Percentiles rank a stretch among this genome's conserved stretches.
Evolutionary conservation across 768 basidiomycete genomes (phyloP).

Genomic region (Pholiota conissans): DNA sequence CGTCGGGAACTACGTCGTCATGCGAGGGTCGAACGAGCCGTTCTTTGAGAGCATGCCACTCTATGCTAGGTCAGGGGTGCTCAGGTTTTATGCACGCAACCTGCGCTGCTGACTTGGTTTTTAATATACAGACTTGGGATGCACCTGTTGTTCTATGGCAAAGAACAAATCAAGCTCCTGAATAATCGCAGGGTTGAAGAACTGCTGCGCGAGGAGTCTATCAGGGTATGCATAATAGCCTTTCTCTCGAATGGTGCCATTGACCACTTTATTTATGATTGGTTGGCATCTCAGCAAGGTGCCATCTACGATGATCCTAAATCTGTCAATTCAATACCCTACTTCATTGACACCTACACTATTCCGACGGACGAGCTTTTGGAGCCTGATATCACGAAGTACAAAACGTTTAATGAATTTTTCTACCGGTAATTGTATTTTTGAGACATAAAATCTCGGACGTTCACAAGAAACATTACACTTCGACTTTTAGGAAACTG

Average conservation of each 20-base stretch:
- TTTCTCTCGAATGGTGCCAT: not conserved
- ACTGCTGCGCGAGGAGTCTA: slow-evolving; percentile 53
- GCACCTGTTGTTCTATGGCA: slow-evolving; percentile 73
- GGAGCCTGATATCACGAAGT: slow-evolving; percentile 59
- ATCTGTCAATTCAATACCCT: slow-evolving; percentile 50
- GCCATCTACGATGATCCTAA: slow-evolving; percentile 53
- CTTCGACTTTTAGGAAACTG: slow-evolving; percentile 41
- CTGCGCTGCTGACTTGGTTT: not conserved
- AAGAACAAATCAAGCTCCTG: slow-evolving; percentile 47
- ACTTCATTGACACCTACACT: slow-evolving; percentile 55
- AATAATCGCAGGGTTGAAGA: slow-evolving; percentile 47
- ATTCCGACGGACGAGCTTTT: slow-evolving; percentile 61
- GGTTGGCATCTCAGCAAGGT: slow-evolving; percentile 43
- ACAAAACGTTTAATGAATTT: slow-evolving; percentile 77
- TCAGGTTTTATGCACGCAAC: not conserved
- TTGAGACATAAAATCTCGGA: not conserved
- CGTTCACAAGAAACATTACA: not conserved
- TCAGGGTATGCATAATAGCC: slow-evolving; percentile 35
- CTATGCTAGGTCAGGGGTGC: slow-evolving; percentile 44
- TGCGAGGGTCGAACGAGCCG: slow-evolving; percentile 46
- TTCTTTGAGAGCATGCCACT: slow-evolving; percentile 78
- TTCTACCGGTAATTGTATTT: slow-evolving; percentile 50
- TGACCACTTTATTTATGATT: too few species aligned
- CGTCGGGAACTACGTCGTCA: slow-evolving; percentile 57
- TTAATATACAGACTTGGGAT: slow-evolving; percentile 52